Conservation (phyloP, 331 rosid species). For the Telfairia occidentalis region DNA sequence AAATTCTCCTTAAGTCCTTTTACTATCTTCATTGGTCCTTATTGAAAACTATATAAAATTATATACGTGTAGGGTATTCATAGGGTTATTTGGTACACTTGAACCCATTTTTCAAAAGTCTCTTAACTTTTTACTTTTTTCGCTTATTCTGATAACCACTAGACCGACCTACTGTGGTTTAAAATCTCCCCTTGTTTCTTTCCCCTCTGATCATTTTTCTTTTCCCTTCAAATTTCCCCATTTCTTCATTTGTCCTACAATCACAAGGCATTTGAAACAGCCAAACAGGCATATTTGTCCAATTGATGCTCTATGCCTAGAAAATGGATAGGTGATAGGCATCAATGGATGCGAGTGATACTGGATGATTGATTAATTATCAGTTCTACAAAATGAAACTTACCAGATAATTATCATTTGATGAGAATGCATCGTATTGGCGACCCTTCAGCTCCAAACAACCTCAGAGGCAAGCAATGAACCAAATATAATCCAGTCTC, state of each 20-base stretch:
- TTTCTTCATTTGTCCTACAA: background rate
- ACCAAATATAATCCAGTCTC: constrained; percentile 38
- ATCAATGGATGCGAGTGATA: background rate
- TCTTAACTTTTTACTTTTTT: too few species aligned
- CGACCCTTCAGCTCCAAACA: constrained; percentile 57
- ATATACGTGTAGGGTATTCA: too few species aligned
- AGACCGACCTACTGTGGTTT: too few species aligned
- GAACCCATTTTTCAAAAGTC: too few species aligned
- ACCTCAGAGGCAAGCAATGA: constrained; percentile 53
- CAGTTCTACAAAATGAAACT: background rate
- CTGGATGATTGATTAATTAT: background rate
- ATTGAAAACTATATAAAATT: too few species aligned
- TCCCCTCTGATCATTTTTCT: background rate
- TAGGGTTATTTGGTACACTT: too few species aligned
- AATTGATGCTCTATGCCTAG: background rate
- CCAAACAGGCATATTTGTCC: background rate
- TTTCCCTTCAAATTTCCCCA: background rate
- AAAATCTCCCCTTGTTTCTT: background rate
- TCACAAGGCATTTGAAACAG: background rate
- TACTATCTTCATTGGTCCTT: too few species aligned
- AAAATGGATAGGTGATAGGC: background rate
- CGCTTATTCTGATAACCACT: too few species aligned
- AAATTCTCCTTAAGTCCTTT: too few species aligned
- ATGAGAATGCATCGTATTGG: constrained; percentile 51
- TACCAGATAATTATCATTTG: constrained; percentile 15